Evolutionary conservation across 2,329 filamentous ascomycete species (phyloP), one percentile per base, ranked within the genome.

Genomic region (Colletotrichum paranaense): DNA sequence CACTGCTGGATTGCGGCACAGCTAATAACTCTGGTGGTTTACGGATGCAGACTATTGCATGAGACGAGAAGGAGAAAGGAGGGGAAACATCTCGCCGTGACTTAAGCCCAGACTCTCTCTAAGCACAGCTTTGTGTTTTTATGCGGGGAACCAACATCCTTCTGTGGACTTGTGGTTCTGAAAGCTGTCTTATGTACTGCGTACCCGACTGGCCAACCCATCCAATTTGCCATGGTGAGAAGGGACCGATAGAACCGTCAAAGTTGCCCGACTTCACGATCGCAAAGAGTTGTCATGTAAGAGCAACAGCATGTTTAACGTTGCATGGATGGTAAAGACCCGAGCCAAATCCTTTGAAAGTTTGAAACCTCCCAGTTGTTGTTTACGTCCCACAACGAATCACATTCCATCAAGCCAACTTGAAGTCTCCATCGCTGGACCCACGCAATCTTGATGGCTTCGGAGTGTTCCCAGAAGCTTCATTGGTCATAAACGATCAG

Each of bases 401-500:
- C 26, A 28, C n/a, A 30, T 63, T n/a, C 24, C 26, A 26, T 32
- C 2, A 4, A 16, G 26, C 12, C 24, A 24, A 35, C 11, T 30
- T 6, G 11, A n/a, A 22, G 42, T 53, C 28, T 16, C 46, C 60
- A 53, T 63, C n/a, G 4, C 12, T 11, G 19, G 55, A 30, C 30
- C 52, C 62, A 38, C 16, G 64, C 28, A 62, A 68, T 73, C 55
- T 64, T 56, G 28, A 49, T 49, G 19, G 14, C 28, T 2, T 69
- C 57, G 59, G 59, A 56, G 14, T 28, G 12, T 64, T 72, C 38
- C 11, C 16, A 12, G 19, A 24, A 8, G 7, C n/a, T 38, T 59
- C 2, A 69, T 62, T 73, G 66, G 70, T 24, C 30, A 14, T 22
- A 4, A 16, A 30, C 9, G 22, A 56, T 22, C 30, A 57, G 19